Evolutionary conservation across 441 rosid species (phyloP).

Genomic region (Jatropha podagrica): DNA sequence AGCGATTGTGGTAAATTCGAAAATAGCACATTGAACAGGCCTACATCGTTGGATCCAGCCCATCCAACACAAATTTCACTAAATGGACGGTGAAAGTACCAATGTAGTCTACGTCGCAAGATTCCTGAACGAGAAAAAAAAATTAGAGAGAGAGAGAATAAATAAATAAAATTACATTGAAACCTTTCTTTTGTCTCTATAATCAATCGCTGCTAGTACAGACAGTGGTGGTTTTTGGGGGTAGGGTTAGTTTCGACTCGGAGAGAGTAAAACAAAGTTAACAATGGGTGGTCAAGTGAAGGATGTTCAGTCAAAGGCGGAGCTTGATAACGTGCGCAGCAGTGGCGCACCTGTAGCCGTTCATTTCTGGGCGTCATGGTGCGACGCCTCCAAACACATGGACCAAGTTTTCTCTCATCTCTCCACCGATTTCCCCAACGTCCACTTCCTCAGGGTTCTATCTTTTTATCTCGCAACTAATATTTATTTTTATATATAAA

Average conservation of each 20-base stretch:
- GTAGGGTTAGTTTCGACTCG: neutral
- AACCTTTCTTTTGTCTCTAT: too few relatives aligned
- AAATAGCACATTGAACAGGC: too few relatives aligned
- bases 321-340: conserved; percentile 56
- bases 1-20: too few relatives aligned
- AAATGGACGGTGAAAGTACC: too few relatives aligned
- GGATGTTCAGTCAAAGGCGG: conserved; percentile 76
- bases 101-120: too few relatives aligned
- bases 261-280: neutral
- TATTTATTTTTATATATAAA: neutral
- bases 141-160: too few relatives aligned
- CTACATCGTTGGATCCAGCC: too few relatives aligned
- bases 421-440: conserved; percentile 81
- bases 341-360: conserved; percentile 56
- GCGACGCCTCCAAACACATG: conserved; percentile 98
- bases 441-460: conserved; percentile 74
- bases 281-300: conserved; percentile 76
- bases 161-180: too few relatives aligned
- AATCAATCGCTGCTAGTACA: too few relatives aligned
- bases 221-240: neutral
- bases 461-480: neutral
- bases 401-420: conserved; percentile 92
- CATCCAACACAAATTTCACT: too few relatives aligned
- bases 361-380: conserved; percentile 99
- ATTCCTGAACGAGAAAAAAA: too few relatives aligned